Percentiles rank a stretch among this genome's conserved stretches.
Evolutionary conservation across 768 basidiomycete genomes (phyloP).

Genomic region (Cystofilobasidium macerans): DNA sequence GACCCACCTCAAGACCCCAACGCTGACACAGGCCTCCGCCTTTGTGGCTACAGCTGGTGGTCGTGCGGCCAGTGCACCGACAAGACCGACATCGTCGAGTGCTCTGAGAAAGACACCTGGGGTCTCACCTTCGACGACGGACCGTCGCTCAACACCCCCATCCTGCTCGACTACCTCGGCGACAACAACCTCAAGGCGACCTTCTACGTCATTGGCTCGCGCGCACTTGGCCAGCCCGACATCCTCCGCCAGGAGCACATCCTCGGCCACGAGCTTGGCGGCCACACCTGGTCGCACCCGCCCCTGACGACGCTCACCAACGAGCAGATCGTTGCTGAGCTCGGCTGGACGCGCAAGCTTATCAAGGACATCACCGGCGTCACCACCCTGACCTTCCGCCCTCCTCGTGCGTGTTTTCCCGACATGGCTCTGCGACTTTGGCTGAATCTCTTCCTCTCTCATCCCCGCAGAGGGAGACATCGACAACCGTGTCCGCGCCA

Average conservation of each 20-base stretch:
- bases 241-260: conserved; percentile 67
- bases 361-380: conserved; percentile 67
- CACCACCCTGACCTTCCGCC: conserved; percentile 57
- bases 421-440: background rate
- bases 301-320: conserved; percentile 53
- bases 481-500: conserved; percentile 70
- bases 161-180: conserved; percentile 52
- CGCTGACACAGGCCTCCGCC: background rate
- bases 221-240: conserved; percentile 55
- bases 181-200: conserved; percentile 62
- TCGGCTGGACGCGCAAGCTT: conserved; percentile 75
- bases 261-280: conserved; percentile 62
- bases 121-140: conserved; percentile 42
- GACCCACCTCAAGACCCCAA: too few relatives aligned
- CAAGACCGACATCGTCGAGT: conserved; percentile 36
- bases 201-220: conserved; percentile 51
- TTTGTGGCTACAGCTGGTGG: background rate
- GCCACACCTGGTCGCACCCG: conserved; percentile 65
- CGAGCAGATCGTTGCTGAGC: conserved; percentile 70
- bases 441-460: conserved; percentile 21
- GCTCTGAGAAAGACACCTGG: conserved; percentile 55
- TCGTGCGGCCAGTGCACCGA: conserved; percentile 20
- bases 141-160: conserved; percentile 63
- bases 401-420: conserved; percentile 45
- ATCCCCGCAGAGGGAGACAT: conserved; percentile 54